Evolutionary conservation across 495 filamentous ascomycete species (phyloP).

Genomic region (Penicillium manginii): DNA sequence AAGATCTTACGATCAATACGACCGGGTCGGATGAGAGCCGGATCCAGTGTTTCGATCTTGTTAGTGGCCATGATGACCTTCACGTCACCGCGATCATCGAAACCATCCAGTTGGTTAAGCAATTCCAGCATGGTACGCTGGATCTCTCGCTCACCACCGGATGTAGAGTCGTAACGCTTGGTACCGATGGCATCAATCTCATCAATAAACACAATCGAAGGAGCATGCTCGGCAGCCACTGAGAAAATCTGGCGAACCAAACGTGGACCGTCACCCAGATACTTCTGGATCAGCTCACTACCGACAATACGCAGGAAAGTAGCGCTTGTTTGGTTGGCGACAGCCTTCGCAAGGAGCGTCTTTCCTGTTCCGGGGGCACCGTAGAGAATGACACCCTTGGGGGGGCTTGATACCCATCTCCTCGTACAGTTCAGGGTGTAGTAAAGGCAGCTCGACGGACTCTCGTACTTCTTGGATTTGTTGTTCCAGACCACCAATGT

Average conservation of each 20-base stretch:
- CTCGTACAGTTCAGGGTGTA: conserved; percentile 98
- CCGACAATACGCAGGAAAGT: conserved; percentile 98
- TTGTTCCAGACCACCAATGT: conserved; percentile 92
- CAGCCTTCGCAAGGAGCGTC: conserved; percentile 94
- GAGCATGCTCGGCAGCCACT: conserved; percentile 93
- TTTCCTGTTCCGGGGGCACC: conserved; percentile 97
- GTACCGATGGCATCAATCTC: conserved; percentile 99
- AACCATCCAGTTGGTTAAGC: conserved; percentile 97
- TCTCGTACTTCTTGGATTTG: conserved; percentile 99
- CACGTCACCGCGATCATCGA: conserved; percentile 98
- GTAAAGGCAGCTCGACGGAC: conserved; percentile 91
- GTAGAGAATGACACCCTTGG: conserved; percentile 99
- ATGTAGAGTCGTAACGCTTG: conserved; percentile 97
- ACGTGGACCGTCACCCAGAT: conserved; percentile 93
- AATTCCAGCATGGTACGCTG: conserved; percentile 99
- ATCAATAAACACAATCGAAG: conserved; percentile 98
- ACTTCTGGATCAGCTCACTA: conserved; percentile 98
- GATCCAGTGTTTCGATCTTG: conserved; percentile 98
- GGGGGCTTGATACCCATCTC: conserved; percentile 99
- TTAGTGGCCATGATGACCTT: conserved; percentile 99
- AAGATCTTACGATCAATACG: conserved; percentile 99
- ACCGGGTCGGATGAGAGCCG: conserved; percentile 93
- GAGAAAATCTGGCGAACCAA: conserved; percentile 97
- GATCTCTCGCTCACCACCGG: conserved; percentile 95
- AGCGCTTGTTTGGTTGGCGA: conserved; percentile 97